A percentile compares a stretch with the other conserved stretches of the same genome.
Evolutionary conservation across 192 early-diverging fungal genomes (phyloP).

Genomic region (Linnemannia exigua): DNA sequence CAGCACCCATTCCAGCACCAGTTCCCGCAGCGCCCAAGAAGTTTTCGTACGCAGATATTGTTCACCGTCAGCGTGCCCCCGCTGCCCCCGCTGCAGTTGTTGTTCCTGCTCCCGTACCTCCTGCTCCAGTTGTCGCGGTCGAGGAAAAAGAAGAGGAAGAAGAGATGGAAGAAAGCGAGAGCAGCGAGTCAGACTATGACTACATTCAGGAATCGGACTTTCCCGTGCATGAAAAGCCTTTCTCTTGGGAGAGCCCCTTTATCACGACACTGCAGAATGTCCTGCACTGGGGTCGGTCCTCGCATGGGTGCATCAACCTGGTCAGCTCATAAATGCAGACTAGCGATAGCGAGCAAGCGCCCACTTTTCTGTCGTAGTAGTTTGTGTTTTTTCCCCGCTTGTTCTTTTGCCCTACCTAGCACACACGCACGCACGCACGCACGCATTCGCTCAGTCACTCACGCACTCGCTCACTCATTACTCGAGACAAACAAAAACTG

Average conservation of each 20-base stretch:
- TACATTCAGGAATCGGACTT: background rate
- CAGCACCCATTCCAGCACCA: background rate
- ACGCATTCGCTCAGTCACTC: background rate
- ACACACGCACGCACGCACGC: too few relatives aligned
- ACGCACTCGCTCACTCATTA: background rate
- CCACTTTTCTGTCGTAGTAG: background rate
- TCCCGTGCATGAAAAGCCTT: conserved; percentile 16
- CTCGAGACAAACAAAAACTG: background rate
- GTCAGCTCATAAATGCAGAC: conserved; percentile 13
- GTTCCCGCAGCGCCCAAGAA: conserved; percentile 11
- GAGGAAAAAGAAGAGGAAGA: background rate
- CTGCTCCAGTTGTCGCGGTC: background rate
- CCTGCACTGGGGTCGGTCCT: conserved; percentile 40
- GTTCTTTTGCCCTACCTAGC: background rate
- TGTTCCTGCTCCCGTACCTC: background rate
- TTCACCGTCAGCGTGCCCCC: background rate
- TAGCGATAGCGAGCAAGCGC: background rate
- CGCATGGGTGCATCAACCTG: conserved; percentile 42
- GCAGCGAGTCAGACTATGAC: conserved; percentile 12
- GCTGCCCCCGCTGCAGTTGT: background rate
- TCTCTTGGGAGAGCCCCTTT: conserved; percentile 22
- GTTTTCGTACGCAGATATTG: conserved; percentile 33
- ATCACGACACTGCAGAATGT: conserved; percentile 23
- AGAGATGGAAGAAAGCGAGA: background rate
- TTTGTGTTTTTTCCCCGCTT: background rate